Percentiles rank a stretch among this genome's conserved stretches.
Evolutionary conservation across 208 protist species (phyloP).

Genomic region (Borovskyia barvae): DNA sequence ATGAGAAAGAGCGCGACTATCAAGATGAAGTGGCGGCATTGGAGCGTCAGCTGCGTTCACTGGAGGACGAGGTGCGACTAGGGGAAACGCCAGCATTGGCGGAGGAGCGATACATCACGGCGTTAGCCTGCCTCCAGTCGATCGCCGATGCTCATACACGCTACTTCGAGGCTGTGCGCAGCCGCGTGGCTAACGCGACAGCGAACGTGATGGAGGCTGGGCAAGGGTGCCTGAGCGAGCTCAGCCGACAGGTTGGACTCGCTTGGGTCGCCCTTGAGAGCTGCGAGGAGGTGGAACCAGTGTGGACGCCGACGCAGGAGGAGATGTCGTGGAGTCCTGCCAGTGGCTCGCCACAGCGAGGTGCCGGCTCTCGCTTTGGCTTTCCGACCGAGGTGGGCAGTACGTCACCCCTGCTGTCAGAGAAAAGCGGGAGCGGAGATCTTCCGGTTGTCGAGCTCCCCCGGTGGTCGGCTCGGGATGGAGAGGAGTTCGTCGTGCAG

Average conservation of each 20-base stretch:
- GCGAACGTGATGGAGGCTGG: slow-evolving; percentile 13
- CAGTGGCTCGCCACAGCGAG: too few species aligned
- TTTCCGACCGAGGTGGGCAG: too few species aligned
- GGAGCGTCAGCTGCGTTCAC: slow-evolving; percentile 43
- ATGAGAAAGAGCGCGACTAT: slow-evolving; percentile 63
- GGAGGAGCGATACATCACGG: slow-evolving; percentile 60
- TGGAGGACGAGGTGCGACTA: slow-evolving; percentile 39
- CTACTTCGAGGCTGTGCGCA: slow-evolving; percentile 49
- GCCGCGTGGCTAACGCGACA: slow-evolving; percentile 21
- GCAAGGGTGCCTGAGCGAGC: slow-evolving; percentile 12
- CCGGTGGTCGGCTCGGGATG: slow-evolving; percentile 4
- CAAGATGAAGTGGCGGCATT: slow-evolving; percentile 48
- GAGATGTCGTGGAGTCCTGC: too few species aligned
- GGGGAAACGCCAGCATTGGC: slow-evolving; percentile 45
- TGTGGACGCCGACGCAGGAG: too few species aligned
- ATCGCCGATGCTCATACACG: slow-evolving; percentile 57
- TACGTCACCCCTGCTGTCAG: too few species aligned
- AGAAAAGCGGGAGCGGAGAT: too few species aligned
- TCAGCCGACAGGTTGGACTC: slow-evolving; percentile 15
- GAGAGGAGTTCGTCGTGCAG: slow-evolving; percentile 19
- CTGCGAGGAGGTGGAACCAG: slow-evolving; percentile 4
- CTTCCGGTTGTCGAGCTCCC: not conserved
- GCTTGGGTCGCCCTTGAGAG: not conserved
- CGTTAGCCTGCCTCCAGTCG: slow-evolving; percentile 48
- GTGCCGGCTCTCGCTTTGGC: too few species aligned